A percentile compares a stretch with the other conserved stretches of the same genome.
Conservation (phyloP, 208 protist species). For the Phytomonas francai region DNA sequence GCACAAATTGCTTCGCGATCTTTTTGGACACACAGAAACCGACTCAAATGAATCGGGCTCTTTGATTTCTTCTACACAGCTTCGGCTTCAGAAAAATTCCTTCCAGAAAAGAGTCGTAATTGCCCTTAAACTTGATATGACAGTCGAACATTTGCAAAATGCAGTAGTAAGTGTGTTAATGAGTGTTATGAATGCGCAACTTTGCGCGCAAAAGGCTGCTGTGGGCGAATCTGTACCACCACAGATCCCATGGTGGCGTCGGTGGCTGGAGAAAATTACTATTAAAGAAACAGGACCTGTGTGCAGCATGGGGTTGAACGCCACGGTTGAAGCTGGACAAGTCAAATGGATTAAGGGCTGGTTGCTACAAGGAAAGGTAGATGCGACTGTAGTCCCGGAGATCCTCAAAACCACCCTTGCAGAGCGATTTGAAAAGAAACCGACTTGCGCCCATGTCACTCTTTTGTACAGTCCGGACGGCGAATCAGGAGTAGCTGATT, state of each 20-base stretch:
- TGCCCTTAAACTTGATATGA: slow-evolving; percentile 9
- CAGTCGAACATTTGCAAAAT: neutral
- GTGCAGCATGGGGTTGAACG: neutral
- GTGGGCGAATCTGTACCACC: slow-evolving; percentile 5
- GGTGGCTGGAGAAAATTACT: neutral
- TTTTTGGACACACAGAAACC: neutral
- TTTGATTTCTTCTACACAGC: neutral
- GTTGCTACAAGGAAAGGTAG: slow-evolving; percentile 33
- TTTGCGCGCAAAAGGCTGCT: neutral
- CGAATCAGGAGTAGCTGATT: slow-evolving; percentile 8
- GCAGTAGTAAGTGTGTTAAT: neutral
- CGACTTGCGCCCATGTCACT: slow-evolving; percentile 50
- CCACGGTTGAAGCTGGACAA: slow-evolving; percentile 36
- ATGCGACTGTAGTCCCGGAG: neutral
- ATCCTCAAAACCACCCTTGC: slow-evolving; percentile 21
- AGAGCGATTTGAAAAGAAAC: slow-evolving; percentile 37
- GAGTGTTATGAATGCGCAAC: neutral
- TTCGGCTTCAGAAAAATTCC: neutral
- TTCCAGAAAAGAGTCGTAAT: neutral
- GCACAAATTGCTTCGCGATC: neutral
- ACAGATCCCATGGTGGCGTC: neutral
- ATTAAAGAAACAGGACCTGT: neutral
- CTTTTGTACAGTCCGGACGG: slow-evolving; percentile 23
- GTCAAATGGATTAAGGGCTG: slow-evolving; percentile 66
- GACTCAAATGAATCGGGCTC: neutral